Evolutionary conservation across 192 early-diverging fungal species (phyloP), one percentile per base, ranked within the genome.

Genomic region (Linnemannia elongata): DNA sequence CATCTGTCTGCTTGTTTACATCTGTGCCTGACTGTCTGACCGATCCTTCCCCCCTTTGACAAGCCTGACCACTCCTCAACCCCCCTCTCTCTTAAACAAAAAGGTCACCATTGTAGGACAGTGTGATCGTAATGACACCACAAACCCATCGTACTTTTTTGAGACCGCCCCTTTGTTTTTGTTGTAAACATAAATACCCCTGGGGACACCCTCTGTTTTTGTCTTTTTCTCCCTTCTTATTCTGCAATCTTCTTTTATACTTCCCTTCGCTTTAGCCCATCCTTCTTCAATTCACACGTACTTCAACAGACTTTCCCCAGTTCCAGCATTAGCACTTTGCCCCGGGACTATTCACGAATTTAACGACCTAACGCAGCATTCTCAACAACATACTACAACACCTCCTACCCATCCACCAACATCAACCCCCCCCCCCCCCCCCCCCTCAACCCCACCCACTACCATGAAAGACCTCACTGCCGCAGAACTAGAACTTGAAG

Each of bases 401-500:
- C 1, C 38, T 42, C 35, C 38, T 6, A 39, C 38, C 73, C 38
- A 71, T 35, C 73, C 38, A 71, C 20, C 73, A 52, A 35, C 41
- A 52, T 1, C 41, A 6, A 44, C 41, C 17, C 27, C 15, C 4
- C 4, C 10, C 7, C 24, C n/a, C 44, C 9, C 33, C 41, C 27
- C n/a, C 33, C 17, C 41, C 15, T 1, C 42, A 60, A 18, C 47
- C 7, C 74, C 10, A n/a, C 30, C 22, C 38, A 39, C 35, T 24
- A 41, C 20, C 41, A 83, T 83, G 81, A 42, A 54, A 63, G 79
- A 81, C 45, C 69, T 87, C n/a, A 81, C 75, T 27, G 85, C 85
- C 22, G 76, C 72, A 70, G 79, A 87, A 47, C 36, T 81, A n/a
- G 85, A 70, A 6, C 68, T 87, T 5, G 85, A 87, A 69, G 85